These are phyloP conservation scores for Talaromyces sp. DNA, from an alignment of 2,329 filamentous ascomycete species.

Conservation along the genomic window DNA sequence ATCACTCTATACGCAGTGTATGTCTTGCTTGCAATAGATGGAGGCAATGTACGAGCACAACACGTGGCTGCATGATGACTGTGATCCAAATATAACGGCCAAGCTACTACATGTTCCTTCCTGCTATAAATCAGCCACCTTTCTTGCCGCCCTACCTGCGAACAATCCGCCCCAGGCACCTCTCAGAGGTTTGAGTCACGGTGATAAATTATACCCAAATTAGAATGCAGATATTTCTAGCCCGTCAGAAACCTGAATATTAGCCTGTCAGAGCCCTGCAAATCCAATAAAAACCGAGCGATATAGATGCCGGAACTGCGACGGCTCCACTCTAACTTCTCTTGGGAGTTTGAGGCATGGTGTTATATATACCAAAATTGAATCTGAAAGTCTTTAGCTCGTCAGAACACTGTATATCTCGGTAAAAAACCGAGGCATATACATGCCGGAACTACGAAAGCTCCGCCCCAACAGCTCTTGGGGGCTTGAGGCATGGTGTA, in stretches of 20 bases:
- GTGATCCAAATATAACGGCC: too few species aligned
- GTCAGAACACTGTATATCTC: neutral
- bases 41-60: neutral
- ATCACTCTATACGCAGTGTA: neutral
- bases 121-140: too few species aligned
- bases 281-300: neutral
- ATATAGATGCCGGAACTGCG: neutral
- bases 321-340: neutral
- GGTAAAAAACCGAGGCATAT: neutral
- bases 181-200: neutral
- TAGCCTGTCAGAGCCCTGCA: neutral
- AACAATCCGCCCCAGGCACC: neutral
- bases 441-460: neutral
- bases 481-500: neutral
- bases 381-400: neutral
- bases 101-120: too few species aligned
- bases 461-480: neutral
- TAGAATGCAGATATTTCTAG: neutral
- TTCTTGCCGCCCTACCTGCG: neutral
- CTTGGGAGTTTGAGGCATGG: neutral
- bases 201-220: neutral
- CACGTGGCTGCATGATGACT: neutral
- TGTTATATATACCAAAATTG: neutral
- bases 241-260: neutral
- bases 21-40: slow-evolving; percentile 1